Conservation (phyloP, 2,329 filamentous ascomycete genomes). For the Aspergillus candidus region DNA sequence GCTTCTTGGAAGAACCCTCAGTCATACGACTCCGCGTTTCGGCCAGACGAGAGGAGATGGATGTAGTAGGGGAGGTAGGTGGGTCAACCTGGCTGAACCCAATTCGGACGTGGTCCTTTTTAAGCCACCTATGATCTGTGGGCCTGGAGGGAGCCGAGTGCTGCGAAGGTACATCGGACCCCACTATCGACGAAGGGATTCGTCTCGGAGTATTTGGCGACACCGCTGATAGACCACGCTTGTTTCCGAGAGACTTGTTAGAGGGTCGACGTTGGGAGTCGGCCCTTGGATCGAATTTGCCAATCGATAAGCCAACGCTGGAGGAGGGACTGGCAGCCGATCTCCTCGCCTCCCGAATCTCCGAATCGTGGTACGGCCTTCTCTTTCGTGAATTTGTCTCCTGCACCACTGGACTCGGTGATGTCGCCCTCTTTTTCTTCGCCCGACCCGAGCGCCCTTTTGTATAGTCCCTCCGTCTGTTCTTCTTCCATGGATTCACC, state of each 20-base stretch:
- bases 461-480: conserved; percentile 8
- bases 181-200: not conserved
- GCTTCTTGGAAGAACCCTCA: not conserved
- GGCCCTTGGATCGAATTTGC: not conserved
- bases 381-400: conserved; percentile 23
- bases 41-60: conserved; percentile 15
- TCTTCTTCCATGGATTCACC: conserved; percentile 42
- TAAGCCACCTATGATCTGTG: conserved; percentile 22
- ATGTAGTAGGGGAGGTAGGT: conserved; percentile 31
- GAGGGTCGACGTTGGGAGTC: not conserved
- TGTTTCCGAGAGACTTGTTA: not conserved
- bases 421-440: not conserved
- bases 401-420: conserved; percentile 19
- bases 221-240: conserved; percentile 1
- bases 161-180: not conserved
- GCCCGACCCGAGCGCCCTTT: not conserved
- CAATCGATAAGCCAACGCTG: conserved; percentile 7
- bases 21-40: conserved; percentile 9
- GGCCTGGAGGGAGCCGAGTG: conserved; percentile 2
- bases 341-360: conserved; percentile 1
- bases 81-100: conserved; percentile 29
- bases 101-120: conserved; percentile 22
- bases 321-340: not conserved
- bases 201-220: conserved; percentile 5
- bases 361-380: conserved; percentile 14